phyloP scores from a whole-genome alignment of 1,284 basidiomycete genomes.

The Pisolithus thermaeus region DNA sequence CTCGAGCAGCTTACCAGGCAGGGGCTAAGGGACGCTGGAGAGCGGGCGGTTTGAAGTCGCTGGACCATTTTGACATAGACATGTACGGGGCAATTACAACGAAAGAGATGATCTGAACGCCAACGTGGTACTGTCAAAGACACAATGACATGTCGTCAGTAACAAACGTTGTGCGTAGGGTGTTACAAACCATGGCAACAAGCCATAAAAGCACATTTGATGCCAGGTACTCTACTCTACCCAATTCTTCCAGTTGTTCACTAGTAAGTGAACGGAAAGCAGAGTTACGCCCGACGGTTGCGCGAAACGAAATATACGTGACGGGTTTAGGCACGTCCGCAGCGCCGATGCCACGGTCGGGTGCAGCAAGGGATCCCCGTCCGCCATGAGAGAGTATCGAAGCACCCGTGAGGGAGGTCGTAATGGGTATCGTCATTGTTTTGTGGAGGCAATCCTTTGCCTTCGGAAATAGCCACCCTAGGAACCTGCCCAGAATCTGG shows the following conservation, averaged over 20 bases:
- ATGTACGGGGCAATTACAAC: constrained; percentile 80
- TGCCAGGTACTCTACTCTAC: constrained; percentile 90
- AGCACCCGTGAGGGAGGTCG: constrained; percentile 51
- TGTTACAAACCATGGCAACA: constrained; percentile 48
- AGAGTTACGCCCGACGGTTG: constrained; percentile 83
- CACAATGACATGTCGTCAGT: neutral
- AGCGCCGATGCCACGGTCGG: constrained; percentile 14
- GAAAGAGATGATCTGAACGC: constrained; percentile 61
- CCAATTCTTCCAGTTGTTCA: constrained; percentile 87
- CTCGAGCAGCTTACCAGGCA: constrained; percentile 45
- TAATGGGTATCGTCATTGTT: constrained; percentile 70
- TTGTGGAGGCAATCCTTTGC: constrained; percentile 47
- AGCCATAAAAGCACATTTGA: constrained; percentile 77
- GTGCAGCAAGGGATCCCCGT: constrained; percentile 8
- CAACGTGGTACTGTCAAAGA: constrained; percentile 62
- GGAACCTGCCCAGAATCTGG: constrained; percentile 43
- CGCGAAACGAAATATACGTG: constrained; percentile 84
- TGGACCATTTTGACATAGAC: constrained; percentile 43
- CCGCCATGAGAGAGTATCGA: neutral
- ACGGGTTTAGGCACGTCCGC: constrained; percentile 49
- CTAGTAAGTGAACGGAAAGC: constrained; percentile 76
- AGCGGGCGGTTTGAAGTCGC: constrained; percentile 52
- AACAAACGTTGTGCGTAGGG: neutral
- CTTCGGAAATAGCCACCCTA: constrained; percentile 54
- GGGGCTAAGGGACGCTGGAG: constrained; percentile 48